Base-by-base conservation (phyloP, 495 filamentous ascomycete genomes). In the Cetradonia linearis region DNA sequence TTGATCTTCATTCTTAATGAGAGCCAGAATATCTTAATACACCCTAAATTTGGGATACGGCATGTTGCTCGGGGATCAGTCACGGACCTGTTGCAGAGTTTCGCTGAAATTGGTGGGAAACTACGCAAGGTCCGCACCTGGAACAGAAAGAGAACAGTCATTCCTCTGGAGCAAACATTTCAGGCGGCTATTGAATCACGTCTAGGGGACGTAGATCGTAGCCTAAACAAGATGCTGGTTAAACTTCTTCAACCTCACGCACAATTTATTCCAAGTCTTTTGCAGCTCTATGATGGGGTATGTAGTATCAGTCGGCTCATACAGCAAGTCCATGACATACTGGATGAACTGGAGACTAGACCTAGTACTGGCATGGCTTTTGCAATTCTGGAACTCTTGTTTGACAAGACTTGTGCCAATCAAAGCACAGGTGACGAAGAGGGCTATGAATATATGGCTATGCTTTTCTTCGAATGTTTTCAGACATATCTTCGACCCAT, bases 401-500 rank as follows among this genome's bases (percentile, higher is more conserved):
- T 82, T 63, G 82, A 88, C 33, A 71, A 79, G 8, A 79, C 84
- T 2, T 86, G 84, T 65, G 73, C 78, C 38, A 77, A 81, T 6
- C 90, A 96, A 69, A 77, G 87, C 59, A 78, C 80, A 44, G 86
- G 86, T 2, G 79, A 86, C 54, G 74, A 76, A 5, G 69, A 65
- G 9, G 74, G 78, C 23, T 94, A 86, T 65, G 67, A 70, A 31
- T 80, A 77, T 47, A 76, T 91, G 18, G 81, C 80, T 11, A 71
- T 72, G 5, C 72, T 95, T 13, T 94, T 96, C 71, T 86, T 93
- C 53, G 77, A 84, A 30, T 94, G 89, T 68, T 88, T 96, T 38
- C 81, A 85, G 61, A 83, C 87, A 4, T 96, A 96, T 68, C 77
- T 92, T 31, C 82, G 81, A 14, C 88, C 90, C 0, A 83, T 96